Conservation (phyloP, 805 yeast genomes). For the Candida saitoana region DNA sequence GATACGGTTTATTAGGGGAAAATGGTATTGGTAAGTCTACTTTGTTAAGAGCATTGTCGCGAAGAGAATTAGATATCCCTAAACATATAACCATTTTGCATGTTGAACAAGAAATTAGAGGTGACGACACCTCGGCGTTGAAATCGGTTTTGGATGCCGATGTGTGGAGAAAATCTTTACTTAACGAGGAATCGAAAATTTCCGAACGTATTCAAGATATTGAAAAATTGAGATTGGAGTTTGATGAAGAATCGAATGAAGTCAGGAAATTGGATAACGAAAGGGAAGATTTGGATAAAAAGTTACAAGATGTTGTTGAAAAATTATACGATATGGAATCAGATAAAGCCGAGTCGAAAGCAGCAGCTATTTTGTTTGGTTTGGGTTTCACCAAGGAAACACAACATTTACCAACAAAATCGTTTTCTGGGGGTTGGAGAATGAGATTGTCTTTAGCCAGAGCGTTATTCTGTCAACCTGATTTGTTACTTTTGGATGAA, state of each 20-base stretch:
- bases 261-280: conserved; percentile 81
- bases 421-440: conserved; percentile 99
- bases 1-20: conserved; percentile 97
- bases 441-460: conserved; percentile 98
- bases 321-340: conserved; percentile 91
- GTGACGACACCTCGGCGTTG: conserved; percentile 86
- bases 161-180: conserved; percentile 93
- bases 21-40: conserved; percentile 99
- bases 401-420: conserved; percentile 77
- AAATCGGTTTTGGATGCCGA: conserved; percentile 98
- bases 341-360: conserved; percentile 96
- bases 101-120: conserved; percentile 95
- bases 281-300: conserved; percentile 77
- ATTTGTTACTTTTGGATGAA: conserved; percentile 88
- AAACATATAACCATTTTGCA: conserved; percentile 93
- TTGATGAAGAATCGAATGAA: conserved; percentile 73
- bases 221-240: conserved; percentile 62
- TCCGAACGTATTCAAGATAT: conserved; percentile 74
- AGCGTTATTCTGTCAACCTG: conserved; percentile 96
- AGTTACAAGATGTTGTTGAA: conserved; percentile 73
- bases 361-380: conserved; percentile 89
- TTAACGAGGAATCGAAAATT: conserved; percentile 71
- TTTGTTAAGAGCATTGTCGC: conserved; percentile 79
- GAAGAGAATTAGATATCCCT: conserved; percentile 92
- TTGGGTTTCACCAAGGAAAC: conserved; percentile 89